These are phyloP conservation scores for Fusarium gaditjirri DNA, from an alignment of 2,329 filamentous ascomycete genomes.

Conservation along the genomic window DNA sequence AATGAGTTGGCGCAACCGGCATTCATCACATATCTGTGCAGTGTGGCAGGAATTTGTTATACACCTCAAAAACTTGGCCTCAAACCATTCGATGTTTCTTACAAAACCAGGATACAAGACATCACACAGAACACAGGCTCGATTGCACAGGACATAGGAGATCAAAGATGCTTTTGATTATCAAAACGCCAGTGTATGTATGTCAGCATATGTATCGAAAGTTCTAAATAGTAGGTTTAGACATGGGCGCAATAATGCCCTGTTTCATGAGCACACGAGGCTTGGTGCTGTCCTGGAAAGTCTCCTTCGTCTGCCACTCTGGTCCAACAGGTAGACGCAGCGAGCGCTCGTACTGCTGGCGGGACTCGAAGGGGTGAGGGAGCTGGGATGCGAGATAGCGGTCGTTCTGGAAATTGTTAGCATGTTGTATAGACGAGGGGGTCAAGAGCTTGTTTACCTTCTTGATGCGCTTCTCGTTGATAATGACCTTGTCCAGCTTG, in stretches of 20 bases:
- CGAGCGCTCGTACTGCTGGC: conserved; percentile 89
- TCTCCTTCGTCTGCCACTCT: conserved; percentile 97
- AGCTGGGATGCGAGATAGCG: conserved; percentile 87
- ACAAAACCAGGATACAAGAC: not conserved
- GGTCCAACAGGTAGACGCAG: conserved; percentile 88
- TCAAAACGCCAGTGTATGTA: conserved; percentile 19
- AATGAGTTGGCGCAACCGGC: not conserved
- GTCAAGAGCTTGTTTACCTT: conserved; percentile 68
- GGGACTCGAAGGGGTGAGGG: conserved; percentile 89
- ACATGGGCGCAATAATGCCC: conserved; percentile 88
- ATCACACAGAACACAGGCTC: not conserved
- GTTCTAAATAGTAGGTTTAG: conserved; percentile 69
- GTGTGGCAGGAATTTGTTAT: not conserved
- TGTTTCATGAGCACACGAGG: conserved; percentile 91
- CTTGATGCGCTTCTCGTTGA: conserved; percentile 89
- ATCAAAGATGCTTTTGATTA: conserved; percentile 24
- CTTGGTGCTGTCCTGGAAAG: conserved; percentile 89
- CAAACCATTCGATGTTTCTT: not conserved
- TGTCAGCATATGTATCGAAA: conserved; percentile 2
- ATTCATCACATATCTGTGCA: not conserved
- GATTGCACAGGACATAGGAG: not conserved
- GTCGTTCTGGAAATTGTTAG: conserved; percentile 67
- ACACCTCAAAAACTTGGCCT: not conserved
- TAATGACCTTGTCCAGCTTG: conserved; percentile 85
- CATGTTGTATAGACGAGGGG: not conserved